phyloP scores from a whole-genome alignment of 345 rosid genomes.

The Eucalyptus polybractea region DNA sequence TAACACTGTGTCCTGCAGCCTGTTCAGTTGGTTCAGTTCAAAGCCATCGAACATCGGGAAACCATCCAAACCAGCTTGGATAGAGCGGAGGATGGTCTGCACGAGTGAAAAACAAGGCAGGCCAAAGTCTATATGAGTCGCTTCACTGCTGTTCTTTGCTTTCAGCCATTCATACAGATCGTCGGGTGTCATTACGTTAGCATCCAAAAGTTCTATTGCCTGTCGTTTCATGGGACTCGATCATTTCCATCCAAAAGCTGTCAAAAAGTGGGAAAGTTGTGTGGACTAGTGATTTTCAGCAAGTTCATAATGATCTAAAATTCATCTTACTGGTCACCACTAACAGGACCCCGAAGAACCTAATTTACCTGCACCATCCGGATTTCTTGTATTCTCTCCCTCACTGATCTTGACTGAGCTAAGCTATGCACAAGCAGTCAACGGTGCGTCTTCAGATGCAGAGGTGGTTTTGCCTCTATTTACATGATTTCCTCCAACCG shows the following conservation, averaged over 20 bases:
- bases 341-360: not conserved
- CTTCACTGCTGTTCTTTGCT: constrained; percentile 36
- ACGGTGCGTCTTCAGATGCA: constrained; percentile 40
- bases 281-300: not conserved
- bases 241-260: constrained; percentile 51
- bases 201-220: constrained; percentile 58
- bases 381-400: constrained; percentile 70
- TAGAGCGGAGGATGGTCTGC: constrained; percentile 43
- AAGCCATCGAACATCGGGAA: constrained; percentile 40
- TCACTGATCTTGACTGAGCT: constrained; percentile 59
- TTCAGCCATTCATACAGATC: constrained; percentile 49
- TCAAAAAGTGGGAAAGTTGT: not conserved
- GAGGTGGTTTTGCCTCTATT: constrained; percentile 12
- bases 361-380: constrained; percentile 67
- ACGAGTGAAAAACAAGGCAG: constrained; percentile 52
- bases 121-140: constrained; percentile 34
- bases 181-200: constrained; percentile 22
- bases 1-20: constrained; percentile 57
- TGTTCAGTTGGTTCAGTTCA: constrained; percentile 55
- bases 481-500: constrained; percentile 24
- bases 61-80: constrained; percentile 49
- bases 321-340: not conserved
- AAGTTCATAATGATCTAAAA: not conserved
- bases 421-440: constrained; percentile 59
- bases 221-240: constrained; percentile 42